Evolutionary conservation across 805 yeast genomes (phyloP), one percentile per base, ranked within the genome.

Genomic region (Yamadazyma tumulicola): DNA sequence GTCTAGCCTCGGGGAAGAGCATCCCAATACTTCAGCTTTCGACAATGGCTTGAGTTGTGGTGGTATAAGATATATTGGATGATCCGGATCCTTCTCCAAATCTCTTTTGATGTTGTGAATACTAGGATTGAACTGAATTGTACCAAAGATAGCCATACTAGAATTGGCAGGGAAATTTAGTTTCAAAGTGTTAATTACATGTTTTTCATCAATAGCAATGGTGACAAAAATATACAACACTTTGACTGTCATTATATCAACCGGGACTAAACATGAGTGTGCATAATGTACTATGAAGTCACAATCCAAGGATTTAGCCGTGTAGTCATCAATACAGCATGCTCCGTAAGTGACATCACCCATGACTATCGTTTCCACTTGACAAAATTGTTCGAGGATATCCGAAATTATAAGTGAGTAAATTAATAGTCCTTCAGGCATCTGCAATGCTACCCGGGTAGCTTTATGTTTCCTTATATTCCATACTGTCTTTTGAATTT

Each of bases 261-360:
- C 85, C 2, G 98, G 98, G 1, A 93, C 97, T 29, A 93, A 68
- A 61, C 98, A 93, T 6, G 96, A 87, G 57, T 93, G 98, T 1
- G 98, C 98, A 59, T 93, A 93, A 61, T 93, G 98, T 10, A 91
- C 87, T 40, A 93, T 79, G 51, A 89, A 83, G 54, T 93, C 98
- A 61, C 98, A 93, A 31, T 85, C 96, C 18, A 93, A 60, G 0
- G 97, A 79, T 43, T 89, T 69, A 2, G 98, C 98, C 0, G 98
- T 89, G 54, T 72, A 93, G 54, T 93, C 98, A 56, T 93, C 98
- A 29, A 93, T 88, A 61, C 98, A 93, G 56, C 98, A 93, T 0
- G 98, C 98, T 27, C 98, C 98, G 52, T 93, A 93, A 0, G 97
- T 86, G 0, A 93, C 98, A 57, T 93, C 98, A 2, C 98, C 98